Evolutionary conservation across 805 yeast species (phyloP).

Genomic region (Pichia occidentalis): DNA sequence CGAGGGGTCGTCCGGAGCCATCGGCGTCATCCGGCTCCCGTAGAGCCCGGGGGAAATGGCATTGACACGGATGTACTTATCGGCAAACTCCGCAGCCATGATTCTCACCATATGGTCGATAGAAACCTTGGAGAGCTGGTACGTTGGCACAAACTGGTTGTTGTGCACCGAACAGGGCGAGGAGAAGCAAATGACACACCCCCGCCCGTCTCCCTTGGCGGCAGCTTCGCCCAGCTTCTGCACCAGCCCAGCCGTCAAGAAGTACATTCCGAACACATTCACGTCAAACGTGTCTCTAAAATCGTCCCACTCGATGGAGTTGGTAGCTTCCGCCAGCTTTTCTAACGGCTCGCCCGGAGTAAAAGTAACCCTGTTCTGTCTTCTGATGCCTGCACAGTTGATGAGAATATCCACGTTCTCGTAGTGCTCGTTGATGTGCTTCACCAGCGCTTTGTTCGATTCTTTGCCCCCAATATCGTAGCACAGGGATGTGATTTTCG

Average conservation of each 20-base stretch:
- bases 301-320: slow-evolving; percentile 20
- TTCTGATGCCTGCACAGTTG: slow-evolving; percentile 22
- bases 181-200: slow-evolving; percentile 21
- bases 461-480: slow-evolving; percentile 18
- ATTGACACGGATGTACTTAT: slow-evolving; percentile 21
- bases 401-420: slow-evolving; percentile 19
- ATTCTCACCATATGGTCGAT: slow-evolving; percentile 24
- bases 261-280: slow-evolving; percentile 23
- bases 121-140: slow-evolving; percentile 20
- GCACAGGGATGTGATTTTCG: slow-evolving; percentile 17
- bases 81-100: slow-evolving; percentile 24
- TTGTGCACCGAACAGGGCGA: slow-evolving; percentile 21
- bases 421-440: slow-evolving; percentile 16
- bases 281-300: slow-evolving; percentile 20
- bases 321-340: slow-evolving; percentile 17
- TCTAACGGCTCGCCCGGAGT: slow-evolving; percentile 19
- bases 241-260: slow-evolving; percentile 20
- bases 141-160: slow-evolving; percentile 22
- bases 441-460: slow-evolving; percentile 18
- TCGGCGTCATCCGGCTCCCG: slow-evolving; percentile 22
- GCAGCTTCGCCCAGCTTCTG: slow-evolving; percentile 22
- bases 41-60: slow-evolving; percentile 23
- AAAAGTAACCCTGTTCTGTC: slow-evolving; percentile 17
- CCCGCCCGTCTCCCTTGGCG: slow-evolving; percentile 19
- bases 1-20: slow-evolving; percentile 17